A percentile compares a stretch with the other conserved stretches of the same genome.
These are phyloP conservation scores for Aureobasidium sp. DNA, from an alignment of 2,329 filamentous ascomycete species.

Conservation along the genomic window DNA sequence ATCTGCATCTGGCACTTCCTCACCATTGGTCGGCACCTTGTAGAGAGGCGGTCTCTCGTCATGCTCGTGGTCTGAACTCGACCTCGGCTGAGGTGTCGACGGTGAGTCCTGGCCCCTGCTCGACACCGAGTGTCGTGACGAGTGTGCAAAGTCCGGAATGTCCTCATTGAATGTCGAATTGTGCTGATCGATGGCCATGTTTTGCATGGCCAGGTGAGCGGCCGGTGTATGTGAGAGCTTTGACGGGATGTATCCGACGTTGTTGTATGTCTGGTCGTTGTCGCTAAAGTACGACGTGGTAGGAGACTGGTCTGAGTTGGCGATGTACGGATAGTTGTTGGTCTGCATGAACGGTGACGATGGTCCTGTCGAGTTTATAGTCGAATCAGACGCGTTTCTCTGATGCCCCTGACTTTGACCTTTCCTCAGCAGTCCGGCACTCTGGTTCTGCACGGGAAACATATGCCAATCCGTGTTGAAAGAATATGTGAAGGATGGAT, in stretches of 20 bases:
- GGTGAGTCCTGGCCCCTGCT: conserved; percentile 56
- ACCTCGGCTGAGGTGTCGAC: conserved; percentile 49
- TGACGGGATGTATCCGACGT: conserved; percentile 25
- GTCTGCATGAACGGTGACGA: conserved; percentile 37
- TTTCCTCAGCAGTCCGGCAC: conserved; percentile 2
- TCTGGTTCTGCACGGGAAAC: conserved; percentile 10
- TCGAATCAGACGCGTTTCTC: conserved; percentile 27
- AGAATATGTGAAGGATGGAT: neutral
- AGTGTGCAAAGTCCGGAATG: conserved; percentile 45
- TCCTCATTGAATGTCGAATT: conserved; percentile 38
- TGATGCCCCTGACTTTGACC: conserved; percentile 2
- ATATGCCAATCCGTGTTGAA: conserved; percentile 12
- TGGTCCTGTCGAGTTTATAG: conserved; percentile 39
- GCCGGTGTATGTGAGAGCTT: conserved; percentile 33
- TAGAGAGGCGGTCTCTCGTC: conserved; percentile 44
- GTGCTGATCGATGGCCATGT: conserved; percentile 49
- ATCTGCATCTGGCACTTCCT: conserved; percentile 33
- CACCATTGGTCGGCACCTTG: conserved; percentile 49
- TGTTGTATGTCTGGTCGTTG: conserved; percentile 17
- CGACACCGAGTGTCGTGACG: conserved; percentile 52
- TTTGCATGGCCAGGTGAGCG: conserved; percentile 55
- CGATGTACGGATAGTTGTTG: conserved; percentile 35
- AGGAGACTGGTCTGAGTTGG: conserved; percentile 39
- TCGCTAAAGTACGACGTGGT: conserved; percentile 31
- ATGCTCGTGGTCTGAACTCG: conserved; percentile 43